These are phyloP conservation scores for Trichoderma koningiopsis DNA, from an alignment of 2,329 filamentous ascomycete species.

Conservation along the genomic window DNA sequence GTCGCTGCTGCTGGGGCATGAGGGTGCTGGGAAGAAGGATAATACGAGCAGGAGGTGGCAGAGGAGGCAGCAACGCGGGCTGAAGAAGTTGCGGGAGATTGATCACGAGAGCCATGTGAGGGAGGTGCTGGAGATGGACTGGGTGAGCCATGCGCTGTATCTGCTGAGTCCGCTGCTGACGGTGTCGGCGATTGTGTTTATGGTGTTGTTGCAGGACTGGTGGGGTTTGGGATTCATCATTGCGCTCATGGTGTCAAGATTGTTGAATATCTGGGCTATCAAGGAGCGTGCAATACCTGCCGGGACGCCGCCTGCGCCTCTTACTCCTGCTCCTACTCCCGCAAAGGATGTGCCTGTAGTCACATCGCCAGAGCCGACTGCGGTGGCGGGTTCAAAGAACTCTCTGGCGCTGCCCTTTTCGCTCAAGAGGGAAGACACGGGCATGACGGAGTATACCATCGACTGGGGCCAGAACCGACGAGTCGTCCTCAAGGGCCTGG, in stretches of 20 bases:
- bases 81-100: constrained; percentile 23
- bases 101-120: not conserved
- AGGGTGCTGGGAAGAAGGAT: not conserved
- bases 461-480: constrained; percentile 54
- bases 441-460: constrained; percentile 50
- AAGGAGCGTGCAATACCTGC: constrained; percentile 47
- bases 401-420: not conserved
- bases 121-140: constrained; percentile 41
- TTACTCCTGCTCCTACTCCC: not conserved
- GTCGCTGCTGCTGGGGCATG: constrained; percentile 1
- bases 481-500: constrained; percentile 55
- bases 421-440: constrained; percentile 21
- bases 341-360: not conserved
- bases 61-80: not conserved
- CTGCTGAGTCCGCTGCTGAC: constrained; percentile 52
- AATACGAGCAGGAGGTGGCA: not conserved
- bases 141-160: constrained; percentile 53
- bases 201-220: constrained; percentile 53
- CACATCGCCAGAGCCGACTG: not conserved
- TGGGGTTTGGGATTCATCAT: constrained; percentile 53
- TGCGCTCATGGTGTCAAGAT: constrained; percentile 55
- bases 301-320: not conserved
- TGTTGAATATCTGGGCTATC: constrained; percentile 59
- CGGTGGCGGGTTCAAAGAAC: not conserved
- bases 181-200: constrained; percentile 45